Percentiles rank a stretch among this genome's conserved stretches.
Conservation (phyloP, 352 stramenopile species). For the Phytophthora capsici region DNA sequence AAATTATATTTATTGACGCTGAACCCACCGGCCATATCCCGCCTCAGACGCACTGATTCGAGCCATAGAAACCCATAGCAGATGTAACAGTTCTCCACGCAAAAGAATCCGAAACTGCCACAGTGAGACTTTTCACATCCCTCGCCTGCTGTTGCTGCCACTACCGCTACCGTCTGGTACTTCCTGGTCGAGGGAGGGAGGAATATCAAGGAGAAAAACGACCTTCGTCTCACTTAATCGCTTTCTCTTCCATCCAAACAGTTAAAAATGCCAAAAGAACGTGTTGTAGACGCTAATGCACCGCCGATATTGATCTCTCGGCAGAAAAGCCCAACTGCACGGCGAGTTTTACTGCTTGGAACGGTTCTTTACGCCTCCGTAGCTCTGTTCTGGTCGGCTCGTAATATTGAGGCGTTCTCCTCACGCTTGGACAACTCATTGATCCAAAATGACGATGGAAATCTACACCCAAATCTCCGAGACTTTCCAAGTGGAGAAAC, state of each 20-base stretch:
- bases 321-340: neutral
- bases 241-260: neutral
- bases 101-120: conserved; percentile 3
- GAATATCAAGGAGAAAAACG: neutral
- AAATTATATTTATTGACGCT: neutral
- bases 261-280: too few species aligned
- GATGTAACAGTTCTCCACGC: neutral
- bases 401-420: conserved; percentile 18
- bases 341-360: conserved; percentile 16
- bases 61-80: neutral
- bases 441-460: conserved; percentile 2
- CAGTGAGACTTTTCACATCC: neutral
- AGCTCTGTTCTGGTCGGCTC: conserved; percentile 23
- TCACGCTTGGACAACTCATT: conserved; percentile 10
- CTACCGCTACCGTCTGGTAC: neutral
- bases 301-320: too few species aligned
- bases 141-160: neutral
- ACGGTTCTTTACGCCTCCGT: conserved; percentile 22
- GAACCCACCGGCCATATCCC: neutral
- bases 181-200: neutral
- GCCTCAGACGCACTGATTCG: neutral
- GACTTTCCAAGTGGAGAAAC: conserved; percentile 12
- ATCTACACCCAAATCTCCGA: neutral
- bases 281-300: too few species aligned
- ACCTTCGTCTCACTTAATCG: neutral